Base-by-base conservation (phyloP, 2,329 filamentous ascomycete species). In the Fusarium praegraminearum region DNA sequence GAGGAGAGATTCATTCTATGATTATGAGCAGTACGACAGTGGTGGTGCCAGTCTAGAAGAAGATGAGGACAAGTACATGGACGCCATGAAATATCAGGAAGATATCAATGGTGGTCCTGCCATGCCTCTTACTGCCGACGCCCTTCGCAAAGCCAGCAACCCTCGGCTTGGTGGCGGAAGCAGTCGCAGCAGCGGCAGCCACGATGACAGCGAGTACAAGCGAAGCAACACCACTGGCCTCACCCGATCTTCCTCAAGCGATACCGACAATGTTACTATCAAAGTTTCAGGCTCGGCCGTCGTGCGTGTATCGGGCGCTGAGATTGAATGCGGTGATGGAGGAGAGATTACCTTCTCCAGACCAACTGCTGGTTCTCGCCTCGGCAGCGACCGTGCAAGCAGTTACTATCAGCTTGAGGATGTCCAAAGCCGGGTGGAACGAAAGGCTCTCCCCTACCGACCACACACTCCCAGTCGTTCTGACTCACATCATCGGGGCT, bases 171-270 rank as follows among this genome's bases (percentile, higher is more conserved):
- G 80, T 62, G 83, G 80, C 9, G 78, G 80, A 24, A 87, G 84
- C 80, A 88, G 85, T 74, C 83, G 83, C 81, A 89, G 83, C 67
- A 84, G 78, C 24, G 90, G 88, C 75, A 87, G 83, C 45, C 88
- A 83, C 44, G 89, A 90, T 71, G 88, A 90, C 60, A 90, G 88
- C 77, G 88, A 90, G 58, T 89, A 85, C 76, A 84, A 84, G 69
- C 85, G 86, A 67, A 90, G 87, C 56, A 86, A 86, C 30, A 88
- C 88, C 0, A 90, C 88, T 15, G 84, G 86, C 41, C 87, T 88
- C 12, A 90, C 88, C 6, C 81, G 85, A 35, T 87, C 85, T 10
- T 81, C 78, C 7, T 78, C 78, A 5, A 85, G 82, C 60, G 83
- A 84, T 53, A 84, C 87, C 57, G 87, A 90, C 38, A 87, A 89